Evolutionary conservation across 352 stramenopile species (phyloP), one percentile per base, ranked within the genome.

Genomic region (Pythium diclinum): DNA sequence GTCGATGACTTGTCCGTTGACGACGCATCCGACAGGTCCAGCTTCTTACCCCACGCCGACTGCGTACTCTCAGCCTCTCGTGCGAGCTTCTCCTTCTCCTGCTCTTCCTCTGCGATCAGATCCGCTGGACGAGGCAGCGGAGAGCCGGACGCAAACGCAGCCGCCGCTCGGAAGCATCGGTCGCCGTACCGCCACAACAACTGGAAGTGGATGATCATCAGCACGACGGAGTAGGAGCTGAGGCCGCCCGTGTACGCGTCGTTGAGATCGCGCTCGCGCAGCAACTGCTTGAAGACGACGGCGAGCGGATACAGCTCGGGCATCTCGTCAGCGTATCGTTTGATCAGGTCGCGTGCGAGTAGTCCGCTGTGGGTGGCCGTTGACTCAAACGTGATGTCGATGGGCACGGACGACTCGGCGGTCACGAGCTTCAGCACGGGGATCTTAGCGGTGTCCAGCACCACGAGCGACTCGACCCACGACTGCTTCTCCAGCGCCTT

Each of bases 151-250:
- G 66, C 66, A 32, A 72, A 72, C 16, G 65, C 17, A 5, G 66
- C 49, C 1, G 66, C 66, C 16, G 66, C 66, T 17, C 61, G 46
- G 61, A 72, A 68, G 56, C 66, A 72, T 42, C 47, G 55, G 25
- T 65, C 52, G 28, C 34, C 69, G 44, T 74, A 81, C 32, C 80
- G 68, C 77, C 85, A 89, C 25, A 95, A 65, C 65, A 91, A 76
- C 46, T 81, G 87, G 28, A 94, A 94, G 63, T 94, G 85, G 56
- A 95, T 87, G 59, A 97, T 83, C 91, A 97, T 97, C 8, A 97
- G 76, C 58, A 97, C 87, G n/a, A 97, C 74, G 25, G 89, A 95
- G 70, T 97, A 97, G 55, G 87, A 96, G 59, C 87, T 96, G 3
- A 97, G 73, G 2, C 91, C 91, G 40, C 91, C 91, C 0, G 87